phyloP scores from a whole-genome alignment of 345 rosid genomes.

The Mallotus nudiflorus region DNA sequence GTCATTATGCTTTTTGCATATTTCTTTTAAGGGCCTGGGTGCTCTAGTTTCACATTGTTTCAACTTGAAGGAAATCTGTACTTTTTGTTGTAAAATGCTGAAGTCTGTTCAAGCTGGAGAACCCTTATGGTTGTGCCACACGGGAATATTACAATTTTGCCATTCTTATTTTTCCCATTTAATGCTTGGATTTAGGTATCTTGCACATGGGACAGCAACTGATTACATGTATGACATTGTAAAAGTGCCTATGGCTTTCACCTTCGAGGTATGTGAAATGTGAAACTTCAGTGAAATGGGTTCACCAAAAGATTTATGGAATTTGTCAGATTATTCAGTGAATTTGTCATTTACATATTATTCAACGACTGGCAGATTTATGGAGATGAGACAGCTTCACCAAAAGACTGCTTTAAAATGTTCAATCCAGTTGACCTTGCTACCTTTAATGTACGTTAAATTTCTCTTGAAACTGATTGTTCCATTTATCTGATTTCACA shows the following conservation, averaged over 20 bases:
- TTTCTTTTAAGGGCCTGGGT: background rate
- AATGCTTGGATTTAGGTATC: conserved; percentile 54
- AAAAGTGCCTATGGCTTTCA: conserved; percentile 92
- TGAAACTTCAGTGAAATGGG: background rate
- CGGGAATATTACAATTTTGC: background rate
- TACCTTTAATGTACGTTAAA: conserved; percentile 64
- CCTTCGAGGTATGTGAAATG: conserved; percentile 82
- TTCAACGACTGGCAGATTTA: conserved; percentile 57
- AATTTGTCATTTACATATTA: conserved; percentile 3
- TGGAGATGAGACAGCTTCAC: conserved; percentile 64
- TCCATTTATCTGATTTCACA: background rate
- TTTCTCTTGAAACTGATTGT: background rate
- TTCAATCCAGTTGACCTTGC: conserved; percentile 80
- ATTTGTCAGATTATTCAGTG: no score
- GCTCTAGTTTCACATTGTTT: no score
- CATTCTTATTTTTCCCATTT: background rate
- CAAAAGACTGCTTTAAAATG: conserved; percentile 91
- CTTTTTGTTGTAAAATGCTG: no score
- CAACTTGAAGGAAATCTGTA: no score
- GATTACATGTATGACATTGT: conserved; percentile 88
- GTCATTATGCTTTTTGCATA: background rate
- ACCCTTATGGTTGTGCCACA: background rate
- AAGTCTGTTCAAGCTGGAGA: background rate
- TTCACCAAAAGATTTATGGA: background rate
- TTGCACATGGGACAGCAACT: conserved; percentile 98